Evolutionary conservation across 352 stramenopile species (phyloP).

Genomic region (Phytophthora citricola): DNA sequence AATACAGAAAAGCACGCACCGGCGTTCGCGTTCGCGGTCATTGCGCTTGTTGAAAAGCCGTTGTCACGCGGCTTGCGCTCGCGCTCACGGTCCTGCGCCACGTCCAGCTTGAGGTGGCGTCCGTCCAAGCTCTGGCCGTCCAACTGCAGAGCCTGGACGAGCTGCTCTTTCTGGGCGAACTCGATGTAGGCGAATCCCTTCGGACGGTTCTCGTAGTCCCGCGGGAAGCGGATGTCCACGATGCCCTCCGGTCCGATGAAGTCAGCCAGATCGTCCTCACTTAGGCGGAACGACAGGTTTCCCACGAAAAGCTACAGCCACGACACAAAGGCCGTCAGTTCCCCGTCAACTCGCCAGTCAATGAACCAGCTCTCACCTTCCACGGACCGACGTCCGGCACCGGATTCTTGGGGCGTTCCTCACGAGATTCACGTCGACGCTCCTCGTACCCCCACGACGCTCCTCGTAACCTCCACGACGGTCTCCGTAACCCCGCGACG

Average conservation of each 20-base stretch:
- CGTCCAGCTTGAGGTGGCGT: slow-evolving; percentile 73
- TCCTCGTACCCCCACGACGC: slow-evolving; percentile 43
- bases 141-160: slow-evolving; percentile 69
- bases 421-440: slow-evolving; percentile 49
- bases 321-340: slow-evolving; percentile 3
- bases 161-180: slow-evolving; percentile 70
- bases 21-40: slow-evolving; percentile 46
- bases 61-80: slow-evolving; percentile 58
- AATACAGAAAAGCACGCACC: slow-evolving; percentile 30
- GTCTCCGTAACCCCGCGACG: slow-evolving; percentile 29
- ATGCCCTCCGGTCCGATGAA: slow-evolving; percentile 71
- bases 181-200: slow-evolving; percentile 91
- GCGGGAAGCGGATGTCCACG: slow-evolving; percentile 72
- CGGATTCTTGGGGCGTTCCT: slow-evolving; percentile 74
- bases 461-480: slow-evolving; percentile 40
- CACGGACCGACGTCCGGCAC: slow-evolving; percentile 79
- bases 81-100: slow-evolving; percentile 64
- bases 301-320: slow-evolving; percentile 72
- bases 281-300: slow-evolving; percentile 80
- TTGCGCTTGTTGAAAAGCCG: slow-evolving; percentile 64
- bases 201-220: slow-evolving; percentile 69
- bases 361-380: slow-evolving; percentile 53
- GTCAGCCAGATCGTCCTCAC: slow-evolving; percentile 73
- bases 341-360: not conserved
- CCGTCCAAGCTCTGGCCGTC: slow-evolving; percentile 50